These are phyloP conservation scores for Tubosaeta sp. DNA, from an alignment of 768 basidiomycete species.

Conservation along the genomic window DNA sequence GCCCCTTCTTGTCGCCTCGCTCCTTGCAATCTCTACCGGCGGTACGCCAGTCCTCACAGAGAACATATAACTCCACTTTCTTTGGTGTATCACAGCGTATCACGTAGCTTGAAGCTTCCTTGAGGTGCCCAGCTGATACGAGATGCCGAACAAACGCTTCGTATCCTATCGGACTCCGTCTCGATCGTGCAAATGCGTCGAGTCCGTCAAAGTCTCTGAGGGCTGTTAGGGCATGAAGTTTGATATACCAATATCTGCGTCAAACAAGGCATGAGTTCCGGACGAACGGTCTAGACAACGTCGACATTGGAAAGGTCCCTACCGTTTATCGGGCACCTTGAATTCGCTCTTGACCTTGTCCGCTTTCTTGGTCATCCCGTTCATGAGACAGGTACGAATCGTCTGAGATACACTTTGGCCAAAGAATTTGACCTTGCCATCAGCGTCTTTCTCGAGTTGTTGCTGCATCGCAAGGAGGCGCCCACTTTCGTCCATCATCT, in stretches of 20 bases:
- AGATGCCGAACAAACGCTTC: slow-evolving; percentile 84
- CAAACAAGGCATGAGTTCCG: not conserved
- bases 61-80: slow-evolving; percentile 82
- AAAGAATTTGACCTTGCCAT: slow-evolving; percentile 74
- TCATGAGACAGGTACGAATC: slow-evolving; percentile 69
- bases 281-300: no score
- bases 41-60: slow-evolving; percentile 85
- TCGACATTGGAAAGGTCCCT: slow-evolving; percentile 12
- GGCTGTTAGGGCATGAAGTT: slow-evolving; percentile 77
- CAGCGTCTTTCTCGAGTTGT: slow-evolving; percentile 80
- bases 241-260: slow-evolving; percentile 88
- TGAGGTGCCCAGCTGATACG: slow-evolving; percentile 64
- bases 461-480: slow-evolving; percentile 79
- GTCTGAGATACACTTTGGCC: slow-evolving; percentile 87
- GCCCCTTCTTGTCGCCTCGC: slow-evolving; percentile 72
- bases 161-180: slow-evolving; percentile 92
- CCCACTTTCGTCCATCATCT: slow-evolving; percentile 91
- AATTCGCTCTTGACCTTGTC: slow-evolving; percentile 88
- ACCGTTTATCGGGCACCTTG: slow-evolving; percentile 95
- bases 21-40: slow-evolving; percentile 91
- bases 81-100: slow-evolving; percentile 78
- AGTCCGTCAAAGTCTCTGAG: slow-evolving; percentile 81
- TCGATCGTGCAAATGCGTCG: slow-evolving; percentile 81
- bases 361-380: slow-evolving; percentile 79
- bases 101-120: slow-evolving; percentile 77